phyloP scores from a whole-genome alignment of 257 asterid genomes.

The Mitragyna speciosa region DNA sequence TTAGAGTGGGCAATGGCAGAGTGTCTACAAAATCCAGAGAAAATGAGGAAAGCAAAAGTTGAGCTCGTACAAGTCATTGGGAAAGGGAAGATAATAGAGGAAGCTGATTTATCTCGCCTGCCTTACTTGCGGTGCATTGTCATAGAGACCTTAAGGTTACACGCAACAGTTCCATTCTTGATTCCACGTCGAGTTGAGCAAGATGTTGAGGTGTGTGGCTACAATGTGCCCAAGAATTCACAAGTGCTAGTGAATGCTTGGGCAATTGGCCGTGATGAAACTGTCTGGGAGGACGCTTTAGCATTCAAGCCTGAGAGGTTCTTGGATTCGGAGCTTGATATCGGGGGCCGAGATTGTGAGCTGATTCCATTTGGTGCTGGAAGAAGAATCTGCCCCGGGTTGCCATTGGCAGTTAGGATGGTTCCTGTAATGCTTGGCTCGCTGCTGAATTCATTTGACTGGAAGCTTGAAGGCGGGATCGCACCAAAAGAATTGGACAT shows the following conservation, averaged over 20 bases:
- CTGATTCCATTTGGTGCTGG: conserved; percentile 42
- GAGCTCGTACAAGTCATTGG: conserved; percentile 33
- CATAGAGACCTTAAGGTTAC: conserved; percentile 33
- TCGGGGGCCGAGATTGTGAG: conserved; percentile 35
- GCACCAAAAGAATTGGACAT: conserved; percentile 31
- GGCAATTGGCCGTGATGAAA: conserved; percentile 36
- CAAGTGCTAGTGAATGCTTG: conserved; percentile 35
- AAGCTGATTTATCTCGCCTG: conserved; percentile 19
- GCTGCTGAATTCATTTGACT: conserved; percentile 27
- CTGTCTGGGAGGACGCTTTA: conserved; percentile 21
- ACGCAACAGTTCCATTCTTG: conserved; percentile 31
- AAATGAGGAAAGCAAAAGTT: conserved; percentile 28
- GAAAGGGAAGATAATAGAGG: conserved; percentile 22
- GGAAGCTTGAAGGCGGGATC: conserved; percentile 32
- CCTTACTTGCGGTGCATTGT: conserved; percentile 31
- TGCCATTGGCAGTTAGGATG: conserved; percentile 31
- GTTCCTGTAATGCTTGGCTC: conserved; percentile 32
- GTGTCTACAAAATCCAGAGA: conserved; percentile 19
- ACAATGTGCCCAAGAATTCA: conserved; percentile 18
- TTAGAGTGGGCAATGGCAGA: conserved; percentile 40
- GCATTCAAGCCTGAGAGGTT: conserved; percentile 37
- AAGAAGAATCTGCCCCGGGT: conserved; percentile 34
- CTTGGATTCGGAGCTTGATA: conserved; percentile 25
- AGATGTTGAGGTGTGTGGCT: conserved; percentile 27
- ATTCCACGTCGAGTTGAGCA: conserved; percentile 29